Evolutionary conservation across 352 stramenopile genomes (phyloP).

Genomic region (Globisporangium acanthophoron): DNA sequence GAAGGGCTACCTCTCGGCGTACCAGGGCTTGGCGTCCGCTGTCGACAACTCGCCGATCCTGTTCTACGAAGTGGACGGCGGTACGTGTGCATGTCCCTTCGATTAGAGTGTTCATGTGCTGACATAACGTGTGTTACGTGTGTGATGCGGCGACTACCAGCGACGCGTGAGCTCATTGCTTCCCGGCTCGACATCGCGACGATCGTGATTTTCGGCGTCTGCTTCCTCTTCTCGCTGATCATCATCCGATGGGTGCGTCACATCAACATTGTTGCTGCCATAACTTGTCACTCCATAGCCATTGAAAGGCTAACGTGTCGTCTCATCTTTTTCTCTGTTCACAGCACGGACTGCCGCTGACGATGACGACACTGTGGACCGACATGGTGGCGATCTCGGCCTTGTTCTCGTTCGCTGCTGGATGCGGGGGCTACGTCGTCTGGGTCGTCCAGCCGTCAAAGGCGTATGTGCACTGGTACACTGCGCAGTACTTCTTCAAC

Average conservation of each 20-base stretch:
- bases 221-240: slow-evolving; percentile 76
- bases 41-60: slow-evolving; percentile 55
- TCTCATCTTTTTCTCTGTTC: neutral
- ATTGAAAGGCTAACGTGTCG: neutral
- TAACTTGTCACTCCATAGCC: neutral
- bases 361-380: slow-evolving; percentile 79
- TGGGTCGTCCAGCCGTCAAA: slow-evolving; percentile 83
- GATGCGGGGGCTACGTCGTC: slow-evolving; percentile 69
- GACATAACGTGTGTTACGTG: neutral
- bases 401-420: slow-evolving; percentile 80
- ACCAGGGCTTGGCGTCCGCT: slow-evolving; percentile 41
- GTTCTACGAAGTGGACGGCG: slow-evolving; percentile 36
- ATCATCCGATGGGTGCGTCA: slow-evolving; percentile 69
- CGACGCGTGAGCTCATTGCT: slow-evolving; percentile 45
- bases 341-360: slow-evolving; percentile 73
- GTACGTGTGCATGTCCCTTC: slow-evolving; percentile 1
- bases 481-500: slow-evolving; percentile 86
- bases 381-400: slow-evolving; percentile 81
- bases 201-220: slow-evolving; percentile 63
- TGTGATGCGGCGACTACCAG: slow-evolving; percentile 6
- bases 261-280: neutral
- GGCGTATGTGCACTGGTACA: slow-evolving; percentile 81
- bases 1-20: slow-evolving; percentile 67
- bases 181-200: slow-evolving; percentile 65
- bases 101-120: neutral